Evolutionary conservation across 371 early-diverging fungal genomes (phyloP), one percentile per base, ranked within the genome.

Genomic region (Mortierella sp.): DNA sequence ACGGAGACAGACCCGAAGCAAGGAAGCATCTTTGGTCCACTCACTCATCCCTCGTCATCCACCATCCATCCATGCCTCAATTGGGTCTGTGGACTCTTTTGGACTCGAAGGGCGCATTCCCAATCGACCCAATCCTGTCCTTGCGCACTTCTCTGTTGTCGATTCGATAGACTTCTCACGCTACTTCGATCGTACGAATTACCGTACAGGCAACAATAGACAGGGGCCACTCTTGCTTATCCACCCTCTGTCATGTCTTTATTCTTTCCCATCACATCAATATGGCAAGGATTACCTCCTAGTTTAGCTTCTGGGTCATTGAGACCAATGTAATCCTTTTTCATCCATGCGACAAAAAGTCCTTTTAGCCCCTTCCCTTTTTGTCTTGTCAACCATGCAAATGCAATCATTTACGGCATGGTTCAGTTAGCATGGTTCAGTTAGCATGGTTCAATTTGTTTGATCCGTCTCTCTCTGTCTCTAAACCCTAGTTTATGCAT

Each of bases 1-100:
- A 37, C 61, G 61, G 61, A 61, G 61, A 61, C 61, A 61, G 34
- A 61, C 61, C 61, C 61, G 61, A 61, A 22, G 34, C 16, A 5
- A 31, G 19, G 16, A 2, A 24, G 11, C 53, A 10, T 37, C 34
- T 14, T 22, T 61, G 10, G 10, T 55, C 61, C 61, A 22, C 31
- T 61, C n/a, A n/a, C n/a, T n/a, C n/a, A n/a, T n/a, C n/a, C n/a
- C n/a, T n/a, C 61, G 29, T 29, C 55, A 61, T 37, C 61, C 58
- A 9, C 37, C 61, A n/a, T 48, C 61, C 8, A 37, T 61, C 61
- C 50, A 50, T n/a, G 22, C 37, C 19, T 8, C 61, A 31, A 22
- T 8, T 37, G 37, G 37, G 34, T 37, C 29, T 53, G 0, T 26
- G 24, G 6, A 19, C 37, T 37, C 9, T 37, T 31, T 29, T 3